Conservation (phyloP, 495 filamentous ascomycete species). For the Trichoderma virens region DNA sequence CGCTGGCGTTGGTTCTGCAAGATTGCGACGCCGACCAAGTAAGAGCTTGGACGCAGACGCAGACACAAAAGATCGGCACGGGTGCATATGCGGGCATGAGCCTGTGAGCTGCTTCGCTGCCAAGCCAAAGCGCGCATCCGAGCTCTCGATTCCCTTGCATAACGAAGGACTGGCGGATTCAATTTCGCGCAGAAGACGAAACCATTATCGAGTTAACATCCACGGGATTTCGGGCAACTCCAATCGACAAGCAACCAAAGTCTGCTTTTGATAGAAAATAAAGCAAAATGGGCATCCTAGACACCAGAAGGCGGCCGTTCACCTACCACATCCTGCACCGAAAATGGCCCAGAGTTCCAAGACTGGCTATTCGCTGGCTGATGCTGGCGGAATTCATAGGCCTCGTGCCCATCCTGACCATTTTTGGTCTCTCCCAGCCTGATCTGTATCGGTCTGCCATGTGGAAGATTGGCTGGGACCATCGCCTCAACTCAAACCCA, state of each 20-base stretch:
- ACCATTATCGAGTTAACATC: too few species aligned
- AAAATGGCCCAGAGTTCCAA: constrained; percentile 49
- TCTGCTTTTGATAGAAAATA: too few species aligned
- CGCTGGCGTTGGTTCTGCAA: too few species aligned
- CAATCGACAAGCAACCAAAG: too few species aligned
- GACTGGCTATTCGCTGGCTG: neutral
- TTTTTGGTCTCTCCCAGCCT: constrained; percentile 76
- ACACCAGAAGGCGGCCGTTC: constrained; percentile 6
- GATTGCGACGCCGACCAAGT: neutral
- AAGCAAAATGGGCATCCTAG: constrained; percentile 4
- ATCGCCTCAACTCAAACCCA: constrained; percentile 79
- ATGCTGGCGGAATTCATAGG: constrained; percentile 63
- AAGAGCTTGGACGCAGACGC: neutral
- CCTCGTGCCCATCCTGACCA: constrained; percentile 61
- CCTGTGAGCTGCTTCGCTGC: neutral
- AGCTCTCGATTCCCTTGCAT: neutral
- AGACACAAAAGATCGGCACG: neutral
- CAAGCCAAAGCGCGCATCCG: neutral
- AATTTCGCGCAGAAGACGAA: neutral
- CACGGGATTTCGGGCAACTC: too few species aligned
- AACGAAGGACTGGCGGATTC: neutral
- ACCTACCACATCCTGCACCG: constrained; percentile 37
- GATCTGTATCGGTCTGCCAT: constrained; percentile 69
- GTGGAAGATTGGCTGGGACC: constrained; percentile 73
- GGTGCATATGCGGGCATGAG: neutral